phyloP scores from a whole-genome alignment of 306 rosid genomes.

The Malus asiatica region DNA sequence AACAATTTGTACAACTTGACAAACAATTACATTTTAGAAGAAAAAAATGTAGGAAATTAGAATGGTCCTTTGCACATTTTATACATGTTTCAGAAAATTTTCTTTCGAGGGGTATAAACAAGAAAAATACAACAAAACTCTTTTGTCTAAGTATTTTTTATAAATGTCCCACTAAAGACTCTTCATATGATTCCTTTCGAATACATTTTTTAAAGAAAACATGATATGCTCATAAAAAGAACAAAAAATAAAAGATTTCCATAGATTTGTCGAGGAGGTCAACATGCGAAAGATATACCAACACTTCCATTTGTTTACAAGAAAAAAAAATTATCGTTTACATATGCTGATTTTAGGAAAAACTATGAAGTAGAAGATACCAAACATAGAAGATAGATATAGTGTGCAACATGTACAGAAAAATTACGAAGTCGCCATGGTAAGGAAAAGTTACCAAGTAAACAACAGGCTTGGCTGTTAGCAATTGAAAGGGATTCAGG shows the following conservation, averaged over 20 bases:
- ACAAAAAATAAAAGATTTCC: neutral
- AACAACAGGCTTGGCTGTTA: conserved; percentile 92
- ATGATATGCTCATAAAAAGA: neutral
- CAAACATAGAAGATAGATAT: neutral
- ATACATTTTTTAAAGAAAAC: neutral
- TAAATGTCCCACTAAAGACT: neutral
- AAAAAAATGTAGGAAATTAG: neutral
- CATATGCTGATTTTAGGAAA: neutral
- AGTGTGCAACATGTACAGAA: neutral
- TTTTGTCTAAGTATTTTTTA: neutral
- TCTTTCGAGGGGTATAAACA: neutral
- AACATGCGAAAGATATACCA: neutral
- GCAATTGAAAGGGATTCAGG: conserved; percentile 86
- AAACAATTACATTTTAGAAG: neutral
- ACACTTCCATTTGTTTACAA: neutral
- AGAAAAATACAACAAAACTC: neutral
- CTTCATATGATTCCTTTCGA: neutral
- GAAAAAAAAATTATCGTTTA: neutral
- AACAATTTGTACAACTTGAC: neutral
- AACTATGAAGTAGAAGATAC: neutral
- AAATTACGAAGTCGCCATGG: neutral
- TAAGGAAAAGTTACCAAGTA: conserved; percentile 53
- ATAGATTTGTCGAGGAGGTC: neutral
- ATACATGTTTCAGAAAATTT: neutral
- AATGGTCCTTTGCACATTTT: neutral